Evolutionary conservation across 129 eudicot species (phyloP).

Genomic region (Lactuca sativa): DNA sequence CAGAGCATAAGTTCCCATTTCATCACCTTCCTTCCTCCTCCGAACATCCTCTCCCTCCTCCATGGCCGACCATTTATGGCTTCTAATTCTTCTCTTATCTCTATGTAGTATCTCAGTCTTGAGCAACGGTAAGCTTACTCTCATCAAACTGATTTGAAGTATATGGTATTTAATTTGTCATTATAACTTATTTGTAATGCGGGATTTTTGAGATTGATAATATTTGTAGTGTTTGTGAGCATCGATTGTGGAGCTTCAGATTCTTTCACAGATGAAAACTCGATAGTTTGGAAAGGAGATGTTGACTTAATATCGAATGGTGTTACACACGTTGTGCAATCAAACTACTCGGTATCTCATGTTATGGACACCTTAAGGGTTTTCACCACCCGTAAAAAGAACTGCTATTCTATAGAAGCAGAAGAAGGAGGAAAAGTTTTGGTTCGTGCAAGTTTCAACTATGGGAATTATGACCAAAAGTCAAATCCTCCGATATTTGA

Average conservation of each 20-base stretch:
- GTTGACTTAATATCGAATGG: constrained; percentile 37
- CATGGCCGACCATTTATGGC: constrained; percentile 27
- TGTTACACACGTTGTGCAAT: constrained; percentile 33
- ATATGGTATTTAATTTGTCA: not conserved
- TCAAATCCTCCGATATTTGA: constrained; percentile 60
- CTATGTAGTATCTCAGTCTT: constrained; percentile 8
- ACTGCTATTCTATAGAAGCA: constrained; percentile 39
- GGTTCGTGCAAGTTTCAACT: constrained; percentile 62
- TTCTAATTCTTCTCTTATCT: constrained; percentile 18
- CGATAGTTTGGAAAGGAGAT: constrained; percentile 56
- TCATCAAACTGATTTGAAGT: not conserved
- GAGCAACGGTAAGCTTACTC: constrained; percentile 21
- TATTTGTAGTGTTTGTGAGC: constrained; percentile 42
- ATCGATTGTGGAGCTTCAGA: constrained; percentile 56
- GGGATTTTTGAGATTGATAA: not conserved
- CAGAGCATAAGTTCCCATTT: constrained; percentile 10
- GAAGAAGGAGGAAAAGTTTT: constrained; percentile 33
- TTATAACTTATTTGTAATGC: not conserved
- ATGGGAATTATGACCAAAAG: constrained; percentile 67
- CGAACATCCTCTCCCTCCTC: not conserved
- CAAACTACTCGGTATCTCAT: constrained; percentile 33
- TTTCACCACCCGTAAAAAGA: constrained; percentile 49
- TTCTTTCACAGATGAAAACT: constrained; percentile 40
- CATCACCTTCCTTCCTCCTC: constrained; percentile 15
- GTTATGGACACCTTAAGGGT: constrained; percentile 53